Percentiles rank a stretch among this genome's conserved stretches.
Evolutionary conservation across 768 basidiomycete species (phyloP).

Genomic region (Udeniomyces megalosporus): DNA sequence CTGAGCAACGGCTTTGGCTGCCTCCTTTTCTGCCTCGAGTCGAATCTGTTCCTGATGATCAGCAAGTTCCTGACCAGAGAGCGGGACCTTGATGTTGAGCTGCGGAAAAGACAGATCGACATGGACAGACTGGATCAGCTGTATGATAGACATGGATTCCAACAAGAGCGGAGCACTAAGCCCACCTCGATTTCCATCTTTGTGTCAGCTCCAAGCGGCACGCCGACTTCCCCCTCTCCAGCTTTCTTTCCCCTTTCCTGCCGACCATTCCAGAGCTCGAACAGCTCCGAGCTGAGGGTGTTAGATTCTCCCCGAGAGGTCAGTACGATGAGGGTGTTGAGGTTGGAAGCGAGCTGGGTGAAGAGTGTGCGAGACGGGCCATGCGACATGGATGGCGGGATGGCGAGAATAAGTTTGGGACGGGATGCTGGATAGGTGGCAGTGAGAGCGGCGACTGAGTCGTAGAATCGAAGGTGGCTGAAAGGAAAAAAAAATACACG

Average conservation of each 20-base stretch:
- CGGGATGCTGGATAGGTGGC: constrained; percentile 69
- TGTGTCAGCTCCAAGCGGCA: constrained; percentile 66
- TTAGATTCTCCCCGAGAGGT: constrained; percentile 64
- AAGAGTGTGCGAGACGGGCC: constrained; percentile 79
- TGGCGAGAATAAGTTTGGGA: constrained; percentile 84
- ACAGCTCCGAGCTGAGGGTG: constrained; percentile 60
- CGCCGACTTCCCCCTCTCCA: constrained; percentile 79
- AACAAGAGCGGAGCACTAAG: background rate
- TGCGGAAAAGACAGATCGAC: too few species aligned
- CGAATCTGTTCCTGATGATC: constrained; percentile 60
- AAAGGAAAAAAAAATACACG: background rate
- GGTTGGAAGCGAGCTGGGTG: constrained; percentile 62
- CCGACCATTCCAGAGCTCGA: constrained; percentile 66
- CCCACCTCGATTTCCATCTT: constrained; percentile 47
- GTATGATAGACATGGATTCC: background rate
- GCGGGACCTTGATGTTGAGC: constrained; percentile 78
- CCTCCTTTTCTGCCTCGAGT: constrained; percentile 61
- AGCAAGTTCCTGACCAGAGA: constrained; percentile 78
- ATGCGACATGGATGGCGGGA: constrained; percentile 81
- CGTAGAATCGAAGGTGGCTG: constrained; percentile 85
- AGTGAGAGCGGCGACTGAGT: constrained; percentile 60
- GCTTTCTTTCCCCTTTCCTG: constrained; percentile 71
- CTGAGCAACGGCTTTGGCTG: constrained; percentile 66
- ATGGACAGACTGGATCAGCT: too few species aligned
- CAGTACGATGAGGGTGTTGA: constrained; percentile 73